Evolutionary conservation across 2,329 filamentous ascomycete species (phyloP), one percentile per base, ranked within the genome.

Genomic region (Emmonsiellopsis sp.): DNA sequence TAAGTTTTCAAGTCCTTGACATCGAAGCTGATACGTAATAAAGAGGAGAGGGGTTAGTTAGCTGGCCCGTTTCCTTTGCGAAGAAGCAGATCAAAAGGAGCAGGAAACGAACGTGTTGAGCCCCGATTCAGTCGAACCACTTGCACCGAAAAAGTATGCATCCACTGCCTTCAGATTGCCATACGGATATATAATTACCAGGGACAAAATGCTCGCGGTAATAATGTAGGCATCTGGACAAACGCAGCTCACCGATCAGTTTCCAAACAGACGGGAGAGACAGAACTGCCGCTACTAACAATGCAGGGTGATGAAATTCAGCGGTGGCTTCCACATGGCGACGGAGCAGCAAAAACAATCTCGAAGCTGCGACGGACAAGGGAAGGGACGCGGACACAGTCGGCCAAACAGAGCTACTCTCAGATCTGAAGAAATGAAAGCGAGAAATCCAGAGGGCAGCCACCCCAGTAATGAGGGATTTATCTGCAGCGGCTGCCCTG

Each of bases 91-190:
- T 10, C 31, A 43, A 6, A 11, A 3, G 32, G 6, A n/a, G 27
- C 40, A 14, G 14, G 31, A 27, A 27, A 17, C 43, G 10, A 37
- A 78, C 73, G 74, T 71, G 56, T 77, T 78, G 21, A 79, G 61
- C 0, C 77, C 77, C 0, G 76, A 76, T 56, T 76, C 74, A 5
- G 76, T 78, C 0, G 73, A 72, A 2, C 69, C 68, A 58, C 75
- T 78, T 54, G 68, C 71, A 17, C 75, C 76, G 37, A 78, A 75
- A 60, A 77, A 75, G 60, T 72, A 76, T 31, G 74, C 69, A 63
- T 79, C 75, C 13, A 77, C 62, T 0, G 70, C 71, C 3, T 56
- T 56, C 7, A 75, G 40, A 51, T 75, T 75, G 14, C 71, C 71
- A 44, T 68, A 63, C 1, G 68, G 68, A 39, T 64, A 67, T 11